Conservation (phyloP, 2,329 filamentous ascomycete genomes). For the Hypoxylon sp. region DNA sequence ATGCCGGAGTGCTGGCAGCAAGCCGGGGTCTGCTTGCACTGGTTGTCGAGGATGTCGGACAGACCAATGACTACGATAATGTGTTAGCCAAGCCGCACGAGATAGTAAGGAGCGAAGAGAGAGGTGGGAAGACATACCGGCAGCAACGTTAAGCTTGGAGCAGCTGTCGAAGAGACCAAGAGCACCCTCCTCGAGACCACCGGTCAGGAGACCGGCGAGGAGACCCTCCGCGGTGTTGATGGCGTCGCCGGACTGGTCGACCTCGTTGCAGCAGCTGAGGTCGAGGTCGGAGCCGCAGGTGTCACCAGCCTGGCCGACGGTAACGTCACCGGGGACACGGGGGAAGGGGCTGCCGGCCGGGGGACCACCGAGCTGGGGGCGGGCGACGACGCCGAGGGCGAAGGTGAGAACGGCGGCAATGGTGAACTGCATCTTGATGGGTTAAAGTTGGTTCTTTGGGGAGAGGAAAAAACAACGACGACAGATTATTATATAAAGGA, state of each 20-base stretch:
- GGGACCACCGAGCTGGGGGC: slow-evolving; percentile 30
- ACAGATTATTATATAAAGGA: slow-evolving; percentile 23
- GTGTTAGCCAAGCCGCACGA: not conserved
- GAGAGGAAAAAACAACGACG: slow-evolving; percentile 9
- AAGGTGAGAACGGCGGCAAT: slow-evolving; percentile 47
- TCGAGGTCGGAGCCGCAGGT: slow-evolving; percentile 42
- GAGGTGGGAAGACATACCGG: slow-evolving; percentile 32
- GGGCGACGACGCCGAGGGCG: slow-evolving; percentile 45
- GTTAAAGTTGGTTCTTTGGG: slow-evolving; percentile 25
- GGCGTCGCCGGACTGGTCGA: slow-evolving; percentile 41
- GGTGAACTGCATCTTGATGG: slow-evolving; percentile 54
- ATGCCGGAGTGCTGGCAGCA: slow-evolving; percentile 46
- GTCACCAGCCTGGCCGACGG: slow-evolving; percentile 43
- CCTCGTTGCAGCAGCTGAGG: slow-evolving; percentile 47
- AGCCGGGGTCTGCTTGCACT: slow-evolving; percentile 45
- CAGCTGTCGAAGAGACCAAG: slow-evolving; percentile 44
- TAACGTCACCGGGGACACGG: slow-evolving; percentile 35
- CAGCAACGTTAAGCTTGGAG: slow-evolving; percentile 43
- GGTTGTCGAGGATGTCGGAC: slow-evolving; percentile 40
- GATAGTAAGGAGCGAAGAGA: no score
- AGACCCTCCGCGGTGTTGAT: slow-evolving; percentile 37
- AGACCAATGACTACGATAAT: slow-evolving; percentile 37
- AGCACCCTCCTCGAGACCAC: slow-evolving; percentile 33
- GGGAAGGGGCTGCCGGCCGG: slow-evolving; percentile 9
- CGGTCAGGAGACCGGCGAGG: slow-evolving; percentile 39